phyloP scores from a whole-genome alignment of 1,284 basidiomycete species.

The Gastroboletus turbinatus region DNA sequence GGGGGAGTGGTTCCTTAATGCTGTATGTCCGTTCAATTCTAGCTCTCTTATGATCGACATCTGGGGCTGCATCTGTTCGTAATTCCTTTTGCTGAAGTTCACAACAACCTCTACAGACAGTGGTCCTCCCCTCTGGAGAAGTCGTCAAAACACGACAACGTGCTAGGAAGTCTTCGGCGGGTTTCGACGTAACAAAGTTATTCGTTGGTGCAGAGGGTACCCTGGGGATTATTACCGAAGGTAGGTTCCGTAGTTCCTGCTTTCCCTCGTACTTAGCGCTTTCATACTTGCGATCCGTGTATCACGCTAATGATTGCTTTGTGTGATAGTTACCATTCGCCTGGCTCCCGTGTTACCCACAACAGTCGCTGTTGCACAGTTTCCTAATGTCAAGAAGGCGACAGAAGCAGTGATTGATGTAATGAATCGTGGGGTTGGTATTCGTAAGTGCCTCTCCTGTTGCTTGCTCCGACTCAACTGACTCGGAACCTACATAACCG shows the following conservation, averaged over 20 bases:
- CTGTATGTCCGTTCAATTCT: slow-evolving; percentile 40
- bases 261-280: not conserved
- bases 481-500: not conserved
- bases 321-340: slow-evolving; percentile 64
- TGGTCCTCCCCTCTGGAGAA: slow-evolving; percentile 87
- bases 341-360: slow-evolving; percentile 82
- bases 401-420: slow-evolving; percentile 77
- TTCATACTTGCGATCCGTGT: not conserved
- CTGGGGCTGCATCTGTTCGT: not conserved
- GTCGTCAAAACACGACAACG: slow-evolving; percentile 90
- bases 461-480: not conserved
- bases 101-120: slow-evolving; percentile 53
- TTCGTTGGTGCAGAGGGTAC: slow-evolving; percentile 97
- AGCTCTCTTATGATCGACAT: not conserved
- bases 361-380: slow-evolving; percentile 67
- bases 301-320: slow-evolving; percentile 1
- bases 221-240: slow-evolving; percentile 89
- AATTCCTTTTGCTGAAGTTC: slow-evolving; percentile 4
- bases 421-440: slow-evolving; percentile 71
- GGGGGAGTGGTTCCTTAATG: slow-evolving; percentile 83
- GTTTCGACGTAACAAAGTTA: slow-evolving; percentile 87
- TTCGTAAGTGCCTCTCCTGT: slow-evolving; percentile 46
- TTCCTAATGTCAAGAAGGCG: slow-evolving; percentile 62
- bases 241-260: slow-evolving; percentile 34
- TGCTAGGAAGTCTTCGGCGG: slow-evolving; percentile 87